Conservation (phyloP, 2,329 filamentous ascomycete genomes). For the Scedosporium dehoogii region DNA sequence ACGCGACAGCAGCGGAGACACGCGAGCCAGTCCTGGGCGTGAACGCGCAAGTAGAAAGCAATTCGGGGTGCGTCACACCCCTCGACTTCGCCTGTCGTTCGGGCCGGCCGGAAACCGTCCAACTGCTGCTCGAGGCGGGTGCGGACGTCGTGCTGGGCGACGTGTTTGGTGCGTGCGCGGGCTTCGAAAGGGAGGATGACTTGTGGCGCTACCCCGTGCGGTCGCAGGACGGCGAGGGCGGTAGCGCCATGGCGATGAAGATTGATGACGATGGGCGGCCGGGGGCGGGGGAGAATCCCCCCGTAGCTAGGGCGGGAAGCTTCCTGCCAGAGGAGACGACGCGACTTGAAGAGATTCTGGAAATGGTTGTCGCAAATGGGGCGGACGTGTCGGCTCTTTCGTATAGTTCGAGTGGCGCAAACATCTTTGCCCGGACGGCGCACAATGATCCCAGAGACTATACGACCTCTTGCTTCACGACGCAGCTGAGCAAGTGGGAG, state of each 20-base stretch:
- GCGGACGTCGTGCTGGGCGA: constrained; percentile 9
- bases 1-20: background rate
- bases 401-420: background rate
- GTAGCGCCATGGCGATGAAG: background rate
- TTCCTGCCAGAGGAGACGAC: constrained; percentile 1
- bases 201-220: constrained; percentile 1
- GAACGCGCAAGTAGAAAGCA: background rate
- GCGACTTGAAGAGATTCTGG: constrained; percentile 15
- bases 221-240: background rate
- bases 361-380: constrained; percentile 12
- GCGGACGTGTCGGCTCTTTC: constrained; percentile 6
- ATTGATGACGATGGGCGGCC: background rate
- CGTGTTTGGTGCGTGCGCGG: constrained; percentile 12
- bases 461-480: background rate
- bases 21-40: background rate
- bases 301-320: background rate
- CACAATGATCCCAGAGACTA: background rate
- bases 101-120: constrained; percentile 16
- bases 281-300: background rate
- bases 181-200: constrained; percentile 11
- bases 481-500: background rate
- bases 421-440: too few relatives aligned
- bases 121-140: constrained; percentile 17
- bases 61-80: constrained; percentile 7
- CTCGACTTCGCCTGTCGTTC: constrained; percentile 16